Conservation (phyloP, 2,329 filamentous ascomycete species). For the Calonectria hawksworthii region DNA sequence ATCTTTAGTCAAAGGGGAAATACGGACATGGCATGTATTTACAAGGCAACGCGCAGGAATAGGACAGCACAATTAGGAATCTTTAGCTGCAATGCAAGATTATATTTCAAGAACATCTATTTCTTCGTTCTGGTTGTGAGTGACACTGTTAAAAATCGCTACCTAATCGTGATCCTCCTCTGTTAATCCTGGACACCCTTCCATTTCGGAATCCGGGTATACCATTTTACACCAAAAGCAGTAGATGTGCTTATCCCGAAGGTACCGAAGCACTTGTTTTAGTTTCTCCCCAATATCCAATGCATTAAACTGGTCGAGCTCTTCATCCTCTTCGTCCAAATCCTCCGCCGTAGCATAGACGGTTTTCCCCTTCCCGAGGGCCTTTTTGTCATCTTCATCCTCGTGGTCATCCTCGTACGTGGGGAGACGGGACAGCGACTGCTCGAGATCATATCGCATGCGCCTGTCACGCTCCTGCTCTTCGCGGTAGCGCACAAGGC, state of each 20-base stretch:
- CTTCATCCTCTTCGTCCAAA: constrained; percentile 82
- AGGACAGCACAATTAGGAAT: background rate
- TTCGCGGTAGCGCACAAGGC: constrained; percentile 77
- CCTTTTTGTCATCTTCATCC: constrained; percentile 79
- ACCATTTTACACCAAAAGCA: constrained; percentile 97
- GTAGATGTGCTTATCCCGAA: constrained; percentile 82
- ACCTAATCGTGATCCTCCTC: constrained; percentile 82
- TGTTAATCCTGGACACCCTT: constrained; percentile 87
- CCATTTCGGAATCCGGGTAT: constrained; percentile 82
- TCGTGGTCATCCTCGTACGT: constrained; percentile 79
- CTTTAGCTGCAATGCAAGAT: background rate
- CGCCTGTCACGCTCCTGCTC: constrained; percentile 77
- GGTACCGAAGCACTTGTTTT: constrained; percentile 73
- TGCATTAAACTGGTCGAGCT: constrained; percentile 84
- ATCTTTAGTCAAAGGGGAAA: background rate
- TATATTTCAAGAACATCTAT: background rate
- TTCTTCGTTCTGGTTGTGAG: background rate
- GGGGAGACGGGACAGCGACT: constrained; percentile 73
- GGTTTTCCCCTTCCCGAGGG: constrained; percentile 71
- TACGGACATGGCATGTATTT: background rate
- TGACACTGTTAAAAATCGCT: background rate
- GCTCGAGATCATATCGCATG: constrained; percentile 76
- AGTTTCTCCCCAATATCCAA: constrained; percentile 77
- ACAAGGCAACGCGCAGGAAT: background rate
- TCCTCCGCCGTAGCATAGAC: constrained; percentile 75